Conservation (phyloP, 2,329 filamentous ascomycete genomes). For the Aspergillus candidus region DNA sequence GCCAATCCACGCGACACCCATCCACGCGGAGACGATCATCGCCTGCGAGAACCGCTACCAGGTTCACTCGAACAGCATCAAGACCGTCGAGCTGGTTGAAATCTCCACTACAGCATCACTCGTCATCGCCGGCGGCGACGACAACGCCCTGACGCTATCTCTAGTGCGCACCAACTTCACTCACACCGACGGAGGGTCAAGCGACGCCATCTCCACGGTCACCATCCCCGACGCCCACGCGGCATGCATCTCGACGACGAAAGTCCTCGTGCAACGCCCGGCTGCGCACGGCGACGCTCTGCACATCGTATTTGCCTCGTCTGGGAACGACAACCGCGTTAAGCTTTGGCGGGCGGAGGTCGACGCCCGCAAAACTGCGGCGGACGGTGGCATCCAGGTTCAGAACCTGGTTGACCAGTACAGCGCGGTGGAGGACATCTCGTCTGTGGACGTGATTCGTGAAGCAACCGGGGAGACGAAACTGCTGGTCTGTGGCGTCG, state of each 20-base stretch:
- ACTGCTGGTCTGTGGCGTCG: slow-evolving; percentile 45
- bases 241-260: slow-evolving; percentile 38
- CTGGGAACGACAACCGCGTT: slow-evolving; percentile 44
- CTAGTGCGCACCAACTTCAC: slow-evolving; percentile 26
- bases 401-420: slow-evolving; percentile 27
- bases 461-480: slow-evolving; percentile 10
- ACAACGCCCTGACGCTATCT: slow-evolving; percentile 67
- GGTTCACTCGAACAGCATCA: slow-evolving; percentile 78
- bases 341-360: slow-evolving; percentile 38
- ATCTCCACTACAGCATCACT: slow-evolving; percentile 37
- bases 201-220: slow-evolving; percentile 24
- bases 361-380: slow-evolving; percentile 14
- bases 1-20: slow-evolving; percentile 17
- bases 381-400: slow-evolving; percentile 18
- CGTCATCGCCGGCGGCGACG: slow-evolving; percentile 76
- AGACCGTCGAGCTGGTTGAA: slow-evolving; percentile 42
- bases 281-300: slow-evolving; percentile 3
- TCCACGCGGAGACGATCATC: slow-evolving; percentile 14
- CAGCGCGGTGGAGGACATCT: slow-evolving; percentile 52
- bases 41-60: slow-evolving; percentile 36
- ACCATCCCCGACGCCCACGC: slow-evolving; percentile 40
- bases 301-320: slow-evolving; percentile 29
- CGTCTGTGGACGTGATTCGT: slow-evolving; percentile 41
- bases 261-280: slow-evolving; percentile 20
- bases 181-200: slow-evolving; percentile 1